phyloP scores from a whole-genome alignment of 495 filamentous ascomycete genomes.

The Talaromyces nanjingensis region DNA sequence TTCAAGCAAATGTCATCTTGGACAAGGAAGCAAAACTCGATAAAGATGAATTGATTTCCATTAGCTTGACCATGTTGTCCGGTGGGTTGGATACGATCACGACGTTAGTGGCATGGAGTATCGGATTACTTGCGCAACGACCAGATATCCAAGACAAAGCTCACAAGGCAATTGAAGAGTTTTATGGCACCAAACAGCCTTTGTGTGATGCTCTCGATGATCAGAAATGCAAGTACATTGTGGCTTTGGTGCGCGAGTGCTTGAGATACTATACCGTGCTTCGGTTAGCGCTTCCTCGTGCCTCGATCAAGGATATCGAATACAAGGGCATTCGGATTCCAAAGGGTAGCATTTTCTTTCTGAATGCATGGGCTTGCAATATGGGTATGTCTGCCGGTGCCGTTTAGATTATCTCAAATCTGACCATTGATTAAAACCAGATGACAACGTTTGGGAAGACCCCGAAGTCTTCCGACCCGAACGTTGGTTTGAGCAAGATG shows the following conservation, averaged over 20 bases:
- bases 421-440: constrained; percentile 17
- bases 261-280: constrained; percentile 52
- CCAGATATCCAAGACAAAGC: constrained; percentile 56
- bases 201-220: constrained; percentile 53
- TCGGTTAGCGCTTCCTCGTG: constrained; percentile 53
- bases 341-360: constrained; percentile 51
- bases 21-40: constrained; percentile 55
- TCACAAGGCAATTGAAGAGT: constrained; percentile 43
- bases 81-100: constrained; percentile 60
- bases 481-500: constrained; percentile 55
- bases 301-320: constrained; percentile 50
- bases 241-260: constrained; percentile 52
- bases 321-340: constrained; percentile 52
- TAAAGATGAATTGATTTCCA: constrained; percentile 51
- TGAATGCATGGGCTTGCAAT: constrained; percentile 63
- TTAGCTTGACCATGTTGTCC: constrained; percentile 56
- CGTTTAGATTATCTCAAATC: background rate
- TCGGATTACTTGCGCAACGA: constrained; percentile 49
- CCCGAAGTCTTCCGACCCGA: constrained; percentile 54
- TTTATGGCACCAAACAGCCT: constrained; percentile 46
- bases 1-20: constrained; percentile 56
- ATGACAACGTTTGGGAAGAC: constrained; percentile 51
- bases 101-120: constrained; percentile 55
- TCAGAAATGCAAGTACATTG: constrained; percentile 54
- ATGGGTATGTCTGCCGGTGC: constrained; percentile 33